A percentile compares a stretch with the other conserved stretches of the same genome.
Evolutionary conservation across 2,329 filamentous ascomycete species (phyloP).

Genomic region (Fusarium burgessii): DNA sequence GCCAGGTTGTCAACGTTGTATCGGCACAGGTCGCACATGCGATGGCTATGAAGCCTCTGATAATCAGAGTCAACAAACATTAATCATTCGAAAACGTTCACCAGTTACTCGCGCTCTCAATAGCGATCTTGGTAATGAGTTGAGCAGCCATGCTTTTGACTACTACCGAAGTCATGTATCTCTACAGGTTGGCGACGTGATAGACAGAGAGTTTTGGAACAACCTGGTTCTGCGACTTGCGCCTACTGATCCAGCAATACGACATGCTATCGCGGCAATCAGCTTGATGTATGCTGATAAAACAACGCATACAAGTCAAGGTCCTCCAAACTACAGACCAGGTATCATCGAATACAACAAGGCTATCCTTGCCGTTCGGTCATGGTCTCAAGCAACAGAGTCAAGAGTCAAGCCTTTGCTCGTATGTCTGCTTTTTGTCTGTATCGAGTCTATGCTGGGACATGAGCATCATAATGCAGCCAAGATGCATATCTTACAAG

Average conservation of each 20-base stretch:
- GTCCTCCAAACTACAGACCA: not conserved
- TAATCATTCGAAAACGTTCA: not conserved
- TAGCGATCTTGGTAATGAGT: not conserved
- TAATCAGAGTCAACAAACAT: not conserved
- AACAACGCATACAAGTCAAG: not conserved
- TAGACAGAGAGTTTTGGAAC: constrained; percentile 11
- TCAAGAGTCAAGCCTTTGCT: not conserved
- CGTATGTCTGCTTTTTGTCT: constrained; percentile 5
- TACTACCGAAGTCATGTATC: not conserved
- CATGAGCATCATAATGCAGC: not conserved
- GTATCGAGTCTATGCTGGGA: constrained; percentile 4
- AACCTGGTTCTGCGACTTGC: constrained; percentile 7
- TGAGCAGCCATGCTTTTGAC: not conserved
- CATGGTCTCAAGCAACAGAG: not conserved
- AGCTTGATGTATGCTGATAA: not conserved
- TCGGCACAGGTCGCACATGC: constrained; percentile 6
- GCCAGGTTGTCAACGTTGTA: constrained; percentile 15
- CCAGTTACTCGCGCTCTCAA: not conserved
- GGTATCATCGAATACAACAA: not conserved
- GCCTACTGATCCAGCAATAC: constrained; percentile 9
- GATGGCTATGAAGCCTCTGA: constrained; percentile 2
- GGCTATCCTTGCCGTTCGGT: not conserved
- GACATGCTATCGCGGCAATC: constrained; percentile 11
- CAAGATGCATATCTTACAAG: not conserved
- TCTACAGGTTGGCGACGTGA: not conserved